A percentile compares a stretch with the other conserved stretches of the same genome.
Evolutionary conservation across 2,329 filamentous ascomycete species (phyloP).

Genomic region (Ophiostoma ips): DNA sequence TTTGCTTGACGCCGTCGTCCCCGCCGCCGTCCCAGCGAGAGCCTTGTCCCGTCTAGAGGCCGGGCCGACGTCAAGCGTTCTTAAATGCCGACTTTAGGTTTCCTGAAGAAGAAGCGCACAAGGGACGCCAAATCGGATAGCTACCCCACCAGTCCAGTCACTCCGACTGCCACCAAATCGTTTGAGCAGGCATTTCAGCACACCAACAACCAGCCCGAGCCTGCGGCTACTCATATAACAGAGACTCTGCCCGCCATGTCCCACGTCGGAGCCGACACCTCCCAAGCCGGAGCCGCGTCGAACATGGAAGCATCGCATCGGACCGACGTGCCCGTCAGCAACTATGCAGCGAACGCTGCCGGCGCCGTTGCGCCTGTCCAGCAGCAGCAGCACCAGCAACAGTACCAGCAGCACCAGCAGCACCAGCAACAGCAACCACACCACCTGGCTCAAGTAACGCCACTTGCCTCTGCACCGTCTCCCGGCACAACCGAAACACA

Average conservation of each 20-base stretch:
- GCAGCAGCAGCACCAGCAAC: conserved; percentile 6
- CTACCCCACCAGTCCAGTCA: conserved; percentile 50
- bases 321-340: conserved; percentile 4
- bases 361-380: conserved; percentile 13
- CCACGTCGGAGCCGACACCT: background rate
- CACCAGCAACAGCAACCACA: background rate
- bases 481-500: conserved; percentile 9
- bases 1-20: background rate
- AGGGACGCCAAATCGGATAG: conserved; percentile 68
- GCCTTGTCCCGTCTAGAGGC: too few species aligned
- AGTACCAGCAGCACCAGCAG: conserved; percentile 11
- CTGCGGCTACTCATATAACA: conserved; percentile 8
- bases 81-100: conserved; percentile 86
- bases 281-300: background rate
- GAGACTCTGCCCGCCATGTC: conserved; percentile 5
- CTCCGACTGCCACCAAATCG: conserved; percentile 39
- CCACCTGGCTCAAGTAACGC: background rate
- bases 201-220: conserved; percentile 16
- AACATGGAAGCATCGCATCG: conserved; percentile 7
- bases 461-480: background rate
- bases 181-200: conserved; percentile 30
- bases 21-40: too few species aligned
- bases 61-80: conserved; percentile 5
- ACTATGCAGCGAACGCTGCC: conserved; percentile 15
- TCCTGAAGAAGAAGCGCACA: conserved; percentile 97